These are phyloP conservation scores for Prunus persica DNA, from an alignment of 306 rosid species.

Conservation along the genomic window Prunus_persica_NCBIv2 NC_034015.1:18644001-18644500, in stretches of 20 bases:
- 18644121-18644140: slow-evolving; percentile 2
- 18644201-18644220: slow-evolving; percentile 60
- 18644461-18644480: slow-evolving; percentile 92
- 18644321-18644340: slow-evolving; percentile 69
- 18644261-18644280: slow-evolving; percentile 91
- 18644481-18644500: slow-evolving; percentile 49
- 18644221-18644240: slow-evolving; percentile 75
- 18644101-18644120: slow-evolving; percentile 23
- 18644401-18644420: slow-evolving; percentile 69
- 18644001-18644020: slow-evolving; percentile 28
- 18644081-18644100: slow-evolving; percentile 40
- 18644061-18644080: slow-evolving; percentile 19
- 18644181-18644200: slow-evolving; percentile 71
- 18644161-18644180: slow-evolving; percentile 65
- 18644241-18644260: slow-evolving; percentile 84
- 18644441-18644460: slow-evolving; percentile 91
- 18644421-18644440: slow-evolving; percentile 73
- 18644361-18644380: slow-evolving; percentile 82
- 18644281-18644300: slow-evolving; percentile 71
- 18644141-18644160: slow-evolving; percentile 63
- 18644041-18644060: slow-evolving; percentile 22
- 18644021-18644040: slow-evolving; percentile 42
- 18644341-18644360: slow-evolving; percentile 53
- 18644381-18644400: slow-evolving; percentile 72
- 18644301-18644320: slow-evolving; percentile 78